A percentile compares a stretch with the other conserved stretches of the same genome.
Conservation (phyloP, 768 basidiomycete species). For the Agrocybe praecox region DNA sequence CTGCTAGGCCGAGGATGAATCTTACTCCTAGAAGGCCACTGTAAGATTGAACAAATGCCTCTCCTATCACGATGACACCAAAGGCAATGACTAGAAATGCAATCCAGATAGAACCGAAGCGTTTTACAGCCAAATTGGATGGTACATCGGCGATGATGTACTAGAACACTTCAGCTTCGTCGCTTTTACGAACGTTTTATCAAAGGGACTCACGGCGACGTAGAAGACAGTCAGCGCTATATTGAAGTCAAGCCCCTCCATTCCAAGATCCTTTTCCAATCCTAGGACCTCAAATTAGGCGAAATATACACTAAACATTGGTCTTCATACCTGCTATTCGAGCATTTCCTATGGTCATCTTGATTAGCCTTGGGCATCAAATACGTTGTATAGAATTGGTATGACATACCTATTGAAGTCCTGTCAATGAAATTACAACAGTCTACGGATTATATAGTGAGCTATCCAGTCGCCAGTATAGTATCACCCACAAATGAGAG, state of each 20-base stretch:
- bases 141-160: constrained; percentile 41
- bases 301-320: neutral
- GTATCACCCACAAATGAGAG: constrained; percentile 35
- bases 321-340: constrained; percentile 21
- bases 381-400: neutral
- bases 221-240: constrained; percentile 44
- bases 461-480: neutral
- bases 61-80: constrained; percentile 37
- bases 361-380: neutral
- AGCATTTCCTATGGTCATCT: constrained; percentile 17
- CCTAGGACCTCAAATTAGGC: constrained; percentile 26
- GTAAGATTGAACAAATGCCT: constrained; percentile 40
- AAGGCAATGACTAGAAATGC: constrained; percentile 39
- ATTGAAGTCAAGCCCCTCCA: constrained; percentile 43
- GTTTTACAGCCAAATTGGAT: constrained; percentile 43
- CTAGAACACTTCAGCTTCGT: constrained; percentile 18
- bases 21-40: constrained; percentile 35
- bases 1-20: constrained; percentile 42
- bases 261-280: constrained; percentile 41
- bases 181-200: neutral
- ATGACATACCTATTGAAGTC: constrained; percentile 20
- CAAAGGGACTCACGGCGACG: constrained; percentile 28
- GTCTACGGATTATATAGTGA: constrained; percentile 21
- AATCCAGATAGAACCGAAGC: constrained; percentile 39
- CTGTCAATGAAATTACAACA: constrained; percentile 41